Percentiles rank a stretch among this genome's conserved stretches.
phyloP scores from a whole-genome alignment of 768 basidiomycete genomes.

The Collybiopsis luxurians region DNA sequence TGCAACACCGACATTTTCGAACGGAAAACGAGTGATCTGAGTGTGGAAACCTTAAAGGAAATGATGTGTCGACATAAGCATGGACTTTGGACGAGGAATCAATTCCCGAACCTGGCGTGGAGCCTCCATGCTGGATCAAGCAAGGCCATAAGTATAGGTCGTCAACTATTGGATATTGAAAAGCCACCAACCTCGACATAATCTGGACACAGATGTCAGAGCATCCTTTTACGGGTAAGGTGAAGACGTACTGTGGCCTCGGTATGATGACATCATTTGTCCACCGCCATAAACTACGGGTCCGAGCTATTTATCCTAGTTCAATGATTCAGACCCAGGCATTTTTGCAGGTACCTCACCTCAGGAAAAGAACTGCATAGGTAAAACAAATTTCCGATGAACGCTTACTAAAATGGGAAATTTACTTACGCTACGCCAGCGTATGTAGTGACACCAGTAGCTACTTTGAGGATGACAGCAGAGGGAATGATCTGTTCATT shows the following conservation, averaged over 20 bases:
- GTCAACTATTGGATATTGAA: too few species aligned
- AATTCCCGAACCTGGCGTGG: neutral
- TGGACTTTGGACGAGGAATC: neutral
- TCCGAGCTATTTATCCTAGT: too few species aligned
- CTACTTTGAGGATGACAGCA: constrained; percentile 18
- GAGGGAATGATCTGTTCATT: constrained; percentile 22
- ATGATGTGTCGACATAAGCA: neutral
- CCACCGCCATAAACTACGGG: constrained; percentile 25
- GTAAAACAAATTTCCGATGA: too few species aligned
- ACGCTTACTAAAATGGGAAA: too few species aligned
- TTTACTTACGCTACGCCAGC: too few species aligned
- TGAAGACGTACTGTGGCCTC: constrained; percentile 21
- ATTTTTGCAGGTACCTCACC: neutral
- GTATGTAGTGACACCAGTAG: constrained; percentile 19
- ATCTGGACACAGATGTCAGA: too few species aligned
- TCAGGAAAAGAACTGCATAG: neutral
- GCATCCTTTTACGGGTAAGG: neutral
- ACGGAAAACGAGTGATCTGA: constrained; percentile 15
- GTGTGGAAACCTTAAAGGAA: constrained; percentile 15
- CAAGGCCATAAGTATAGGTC: too few species aligned
- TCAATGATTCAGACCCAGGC: neutral
- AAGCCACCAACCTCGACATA: too few species aligned
- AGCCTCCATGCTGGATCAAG: neutral
- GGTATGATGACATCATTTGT: constrained; percentile 18
- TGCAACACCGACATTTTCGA: constrained; percentile 18